Base-by-base conservation (phyloP, 176 grass and related monocot species). In the Oryza meridionalis region DNA sequence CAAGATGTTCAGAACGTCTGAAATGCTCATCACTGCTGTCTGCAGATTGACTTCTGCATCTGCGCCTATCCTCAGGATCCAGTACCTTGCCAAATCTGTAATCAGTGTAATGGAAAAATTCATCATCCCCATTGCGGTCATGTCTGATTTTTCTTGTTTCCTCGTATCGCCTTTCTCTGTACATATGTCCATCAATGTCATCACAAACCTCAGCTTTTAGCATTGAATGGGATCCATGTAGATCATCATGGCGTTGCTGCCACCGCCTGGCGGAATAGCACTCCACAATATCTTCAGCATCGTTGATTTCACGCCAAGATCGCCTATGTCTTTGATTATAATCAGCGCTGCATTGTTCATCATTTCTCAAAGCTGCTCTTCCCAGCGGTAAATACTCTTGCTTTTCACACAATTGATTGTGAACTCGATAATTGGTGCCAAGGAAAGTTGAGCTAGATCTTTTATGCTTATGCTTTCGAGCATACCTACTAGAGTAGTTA, bases 91-190 rank as follows among this genome's bases (percentile, higher is more conserved):
- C 67, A 79, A 82, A 75, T 58, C 61, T 63, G 35, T 70, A 68
- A 72, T 47, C 82, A 73, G 35, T 86, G 78, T 67, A 51, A 86
- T 72, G 9, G 49, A 88, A 25, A 67, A 85, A 31, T 55, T 77
- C 69, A 50, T 78, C 72, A 76, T 89, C 79, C 79, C 72, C 6
- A 16, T 65, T 49, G 40, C 15, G 62, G 29, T 17, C 67, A 75
- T 72, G 12, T 78, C 32, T 44, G 55, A 69, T 72, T 80, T 65
- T 76, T 73, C 79, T 88, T 43, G 27, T 85, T 76, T 85, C 87
- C 44, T 72, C 64, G 72, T 71, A 75, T 68, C 80, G 70, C 44
- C 76, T 87, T 72, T 86, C 85, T 81, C 61, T 88, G 44, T 81
- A 61, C 50, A 79, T 83, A 4, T 17, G 21, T 37, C 33, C 73